Evolutionary conservation across 768 basidiomycete genomes (phyloP).

Genomic region (Tulasnella sp.): DNA sequence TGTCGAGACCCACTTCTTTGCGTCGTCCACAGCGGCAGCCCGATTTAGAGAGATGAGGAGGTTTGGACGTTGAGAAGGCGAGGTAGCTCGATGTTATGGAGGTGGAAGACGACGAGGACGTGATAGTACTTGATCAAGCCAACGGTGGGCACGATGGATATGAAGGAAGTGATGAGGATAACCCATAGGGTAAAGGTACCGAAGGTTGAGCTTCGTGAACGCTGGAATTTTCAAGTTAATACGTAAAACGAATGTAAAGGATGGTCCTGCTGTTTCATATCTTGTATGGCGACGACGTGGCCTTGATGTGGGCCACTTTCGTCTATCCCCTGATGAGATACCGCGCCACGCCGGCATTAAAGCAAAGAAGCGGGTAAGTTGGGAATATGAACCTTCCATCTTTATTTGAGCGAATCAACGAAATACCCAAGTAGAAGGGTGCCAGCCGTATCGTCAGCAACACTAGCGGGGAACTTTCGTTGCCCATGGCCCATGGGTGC

Average conservation of each 20-base stretch:
- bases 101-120: conserved; percentile 66
- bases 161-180: conserved; percentile 66
- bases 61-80: conserved; percentile 68
- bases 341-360: conserved; percentile 87
- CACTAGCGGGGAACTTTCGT: conserved; percentile 75
- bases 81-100: conserved; percentile 66
- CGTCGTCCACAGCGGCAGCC: conserved; percentile 44
- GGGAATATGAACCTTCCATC: conserved; percentile 99
- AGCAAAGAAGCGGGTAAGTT: conserved; percentile 83
- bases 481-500: conserved; percentile 46
- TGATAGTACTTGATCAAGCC: conserved; percentile 85
- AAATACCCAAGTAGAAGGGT: conserved; percentile 88
- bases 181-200: conserved; percentile 68
- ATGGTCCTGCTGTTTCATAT: conserved; percentile 46
- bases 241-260: background rate
- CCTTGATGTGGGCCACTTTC: conserved; percentile 66
- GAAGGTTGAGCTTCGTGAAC: conserved; percentile 67
- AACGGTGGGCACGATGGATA: conserved; percentile 75
- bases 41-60: conserved; percentile 49
- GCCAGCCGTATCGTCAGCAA: conserved; percentile 70
- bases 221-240: too few species aligned
- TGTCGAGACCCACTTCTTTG: conserved; percentile 42
- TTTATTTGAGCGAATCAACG: conserved; percentile 85
- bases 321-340: conserved; percentile 85
- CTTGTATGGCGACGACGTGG: conserved; percentile 80